Evolutionary conservation across 495 filamentous ascomycete species (phyloP).

Genomic region (Penicillium pancosmium): DNA sequence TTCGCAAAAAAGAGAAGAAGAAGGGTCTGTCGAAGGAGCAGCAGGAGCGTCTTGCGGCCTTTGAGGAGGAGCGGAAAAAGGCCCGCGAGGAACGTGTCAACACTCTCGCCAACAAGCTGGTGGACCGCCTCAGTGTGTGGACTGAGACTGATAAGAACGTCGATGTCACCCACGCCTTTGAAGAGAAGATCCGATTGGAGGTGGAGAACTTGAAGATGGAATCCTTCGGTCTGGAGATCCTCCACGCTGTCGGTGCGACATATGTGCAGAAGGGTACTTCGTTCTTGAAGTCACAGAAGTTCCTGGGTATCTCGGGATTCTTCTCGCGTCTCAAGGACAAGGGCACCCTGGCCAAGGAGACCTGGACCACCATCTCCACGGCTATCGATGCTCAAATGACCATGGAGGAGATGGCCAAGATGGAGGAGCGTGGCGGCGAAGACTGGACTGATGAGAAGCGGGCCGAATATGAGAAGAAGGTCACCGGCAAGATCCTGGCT

Average conservation of each 20-base stretch:
- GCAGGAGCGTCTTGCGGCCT: slow-evolving; percentile 81
- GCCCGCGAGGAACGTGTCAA: slow-evolving; percentile 91
- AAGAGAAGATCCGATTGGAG: slow-evolving; percentile 91
- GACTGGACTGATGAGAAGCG: slow-evolving; percentile 99
- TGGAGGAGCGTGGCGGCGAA: slow-evolving; percentile 93
- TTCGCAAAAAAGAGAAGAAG: slow-evolving; percentile 84
- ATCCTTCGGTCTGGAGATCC: slow-evolving; percentile 94
- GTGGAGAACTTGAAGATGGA: slow-evolving; percentile 99
- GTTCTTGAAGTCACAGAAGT: slow-evolving; percentile 93
- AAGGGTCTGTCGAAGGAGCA: slow-evolving; percentile 88
- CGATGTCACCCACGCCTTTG: slow-evolving; percentile 86
- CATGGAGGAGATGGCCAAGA: slow-evolving; percentile 98
- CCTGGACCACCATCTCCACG: slow-evolving; percentile 94
- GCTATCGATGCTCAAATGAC: slow-evolving; percentile 98
- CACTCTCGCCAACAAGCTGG: slow-evolving; percentile 77
- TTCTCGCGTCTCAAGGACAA: slow-evolving; percentile 94
- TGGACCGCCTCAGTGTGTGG: slow-evolving; percentile 92
- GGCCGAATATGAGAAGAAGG: slow-evolving; percentile 90
- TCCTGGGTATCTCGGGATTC: slow-evolving; percentile 94
- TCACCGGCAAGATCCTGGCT: slow-evolving; percentile 98
- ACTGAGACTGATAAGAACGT: slow-evolving; percentile 90
- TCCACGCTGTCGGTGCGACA: slow-evolving; percentile 90
- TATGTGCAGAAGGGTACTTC: slow-evolving; percentile 86
- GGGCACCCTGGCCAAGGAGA: slow-evolving; percentile 94
- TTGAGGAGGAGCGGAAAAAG: slow-evolving; percentile 80